Base-by-base conservation (phyloP, 306 rosid genomes). In the Ormosia semicastrata region DNA sequence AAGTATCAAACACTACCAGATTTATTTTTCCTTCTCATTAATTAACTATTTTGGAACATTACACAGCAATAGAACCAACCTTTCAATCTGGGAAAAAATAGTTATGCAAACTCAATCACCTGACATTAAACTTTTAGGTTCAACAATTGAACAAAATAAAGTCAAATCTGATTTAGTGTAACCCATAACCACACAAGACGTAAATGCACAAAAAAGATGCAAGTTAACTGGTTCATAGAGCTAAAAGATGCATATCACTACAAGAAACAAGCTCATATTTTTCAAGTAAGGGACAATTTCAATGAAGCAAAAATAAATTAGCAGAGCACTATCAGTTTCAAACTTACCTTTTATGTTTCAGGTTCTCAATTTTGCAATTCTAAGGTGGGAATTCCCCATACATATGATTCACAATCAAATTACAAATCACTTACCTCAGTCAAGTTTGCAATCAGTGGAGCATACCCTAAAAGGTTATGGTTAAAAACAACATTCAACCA, bases 371-470 rank as follows among this genome's bases (percentile, higher is more conserved):
- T 46, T 54, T 86, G 15, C 93, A 91, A 63, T 91, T 86, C 88
- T 89, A 86, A 1, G 83, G 62, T 10, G 93, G 98, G 60, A 94
- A 90, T 83, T 85, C 85, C 0, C 97, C 97, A 52, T 89, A 83
- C 2, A 94, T 70, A 72, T 89, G 88, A 77, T 94, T 94, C 6
- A 94, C 92, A 85, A 91, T 94, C 87, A 94, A 77, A 36, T 94
- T 24, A 94, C 87, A 94, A 86, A 46, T 94, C 98, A 82, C 75
- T 84, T 3, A 94, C 92, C 63, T 85, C 47, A 57, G 85, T 75
- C 91, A 94, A 79, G 86, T 85, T 86, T 0, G 92, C 74, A 66
- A 94, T 24, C 24, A 24, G 24, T 24, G 24, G 24, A 24, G 24
- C 24, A 24, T 24, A 24, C 0, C 0, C 1, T 24, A 0, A 24